phyloP scores from a whole-genome alignment of 176 grass and related monocot species.

The Aegilops bicornis region DNA sequence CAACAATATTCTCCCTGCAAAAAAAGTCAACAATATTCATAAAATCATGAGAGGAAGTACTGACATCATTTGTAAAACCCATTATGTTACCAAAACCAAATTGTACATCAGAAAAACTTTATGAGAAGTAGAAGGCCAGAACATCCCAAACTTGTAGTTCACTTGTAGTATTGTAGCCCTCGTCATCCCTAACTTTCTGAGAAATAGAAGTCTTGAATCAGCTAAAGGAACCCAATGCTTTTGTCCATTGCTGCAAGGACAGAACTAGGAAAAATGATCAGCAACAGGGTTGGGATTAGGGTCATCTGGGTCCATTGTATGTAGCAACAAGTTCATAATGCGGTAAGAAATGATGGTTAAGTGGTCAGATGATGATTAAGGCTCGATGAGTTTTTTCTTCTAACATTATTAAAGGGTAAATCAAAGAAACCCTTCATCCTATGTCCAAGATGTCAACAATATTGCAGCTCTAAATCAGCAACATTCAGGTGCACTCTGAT shows the following conservation, averaged over 20 bases:
- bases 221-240: conserved; percentile 57
- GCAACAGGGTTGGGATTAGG: not conserved
- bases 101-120: conserved; percentile 64
- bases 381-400: no score
- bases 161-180: conserved; percentile 52
- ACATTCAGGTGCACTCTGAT: no score
- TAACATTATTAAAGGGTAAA: no score
- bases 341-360: no score
- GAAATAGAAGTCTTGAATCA: conserved; percentile 35
- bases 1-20: conserved; percentile 20
- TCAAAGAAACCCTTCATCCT: no score
- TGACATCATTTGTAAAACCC: conserved; percentile 74
- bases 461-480: no score
- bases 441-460: no score
- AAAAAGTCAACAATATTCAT: conserved; percentile 27
- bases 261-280: conserved; percentile 14
- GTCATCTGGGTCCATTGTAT: no score
- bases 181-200: conserved; percentile 49
- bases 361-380: no score
- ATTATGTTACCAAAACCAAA: conserved; percentile 62
- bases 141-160: conserved; percentile 82
- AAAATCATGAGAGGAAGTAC: conserved; percentile 46
- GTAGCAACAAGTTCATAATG: no score
- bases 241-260: conserved; percentile 50
- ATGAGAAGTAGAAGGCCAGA: conserved; percentile 68